These are phyloP conservation scores for Elsinoe fawcettii DNA, from an alignment of 2,329 filamentous ascomycete genomes.

Conservation along the genomic window DNA sequence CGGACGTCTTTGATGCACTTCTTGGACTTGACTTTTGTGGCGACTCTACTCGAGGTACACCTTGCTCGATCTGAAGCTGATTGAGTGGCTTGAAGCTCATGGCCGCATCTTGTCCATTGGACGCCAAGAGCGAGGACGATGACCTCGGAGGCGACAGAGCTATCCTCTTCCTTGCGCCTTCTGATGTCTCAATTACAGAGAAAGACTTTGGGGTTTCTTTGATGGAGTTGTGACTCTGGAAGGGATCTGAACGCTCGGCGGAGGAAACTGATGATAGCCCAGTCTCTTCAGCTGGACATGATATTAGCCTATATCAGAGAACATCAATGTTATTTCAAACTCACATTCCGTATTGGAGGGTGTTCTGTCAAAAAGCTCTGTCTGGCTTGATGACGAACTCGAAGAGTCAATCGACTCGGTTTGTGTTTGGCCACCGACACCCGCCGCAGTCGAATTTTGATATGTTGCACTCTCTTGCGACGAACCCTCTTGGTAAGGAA, in stretches of 20 bases:
- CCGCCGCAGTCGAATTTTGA: neutral
- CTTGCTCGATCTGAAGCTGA: neutral
- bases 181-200: constrained; percentile 3
- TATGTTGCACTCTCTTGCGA: neutral
- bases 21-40: constrained; percentile 11
- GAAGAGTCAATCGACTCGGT: neutral
- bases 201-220: constrained; percentile 15
- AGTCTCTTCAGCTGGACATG: constrained; percentile 18
- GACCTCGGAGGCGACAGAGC: constrained; percentile 15
- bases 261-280: constrained; percentile 18
- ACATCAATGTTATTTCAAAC: neutral
- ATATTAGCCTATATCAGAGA: neutral
- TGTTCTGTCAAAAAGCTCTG: constrained; percentile 10
- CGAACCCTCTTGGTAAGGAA: neutral
- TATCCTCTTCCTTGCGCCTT: constrained; percentile 15
- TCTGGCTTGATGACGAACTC: constrained; percentile 2
- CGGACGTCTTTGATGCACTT: neutral
- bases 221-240: constrained; percentile 14
- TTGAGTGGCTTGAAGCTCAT: neutral
- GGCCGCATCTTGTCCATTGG: neutral
- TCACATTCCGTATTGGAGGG: constrained; percentile 13
- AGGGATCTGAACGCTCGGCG: constrained; percentile 16
- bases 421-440: neutral
- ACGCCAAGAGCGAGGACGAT: neutral
- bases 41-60: neutral